Conservation (phyloP, 331 rosid genomes). For the Arachis monticola region DNA sequence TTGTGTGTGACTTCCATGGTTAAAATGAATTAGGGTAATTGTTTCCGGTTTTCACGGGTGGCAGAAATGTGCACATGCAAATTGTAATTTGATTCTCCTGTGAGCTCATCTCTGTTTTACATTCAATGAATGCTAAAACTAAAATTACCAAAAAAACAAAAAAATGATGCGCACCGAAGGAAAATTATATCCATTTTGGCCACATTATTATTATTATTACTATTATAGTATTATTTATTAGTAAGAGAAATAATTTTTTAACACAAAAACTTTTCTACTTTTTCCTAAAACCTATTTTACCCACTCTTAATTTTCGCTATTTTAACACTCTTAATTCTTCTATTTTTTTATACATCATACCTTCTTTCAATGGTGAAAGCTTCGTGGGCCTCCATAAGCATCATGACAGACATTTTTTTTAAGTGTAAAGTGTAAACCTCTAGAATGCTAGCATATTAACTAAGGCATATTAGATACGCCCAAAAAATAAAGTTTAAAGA, state of each 20-base stretch:
- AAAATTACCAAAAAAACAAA: not conserved
- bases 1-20: conserved; percentile 29
- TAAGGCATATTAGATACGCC: too few species aligned
- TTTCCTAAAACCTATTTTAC: too few species aligned
- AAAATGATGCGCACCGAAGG: not conserved
- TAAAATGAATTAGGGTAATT: conserved; percentile 28
- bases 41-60: conserved; percentile 18
- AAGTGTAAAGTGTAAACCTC: conserved; percentile 10
- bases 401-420: conserved; percentile 5
- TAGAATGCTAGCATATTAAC: conserved; percentile 8
- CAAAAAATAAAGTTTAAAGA: not conserved
- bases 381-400: not conserved
- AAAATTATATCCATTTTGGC: not conserved
- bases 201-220: too few species aligned
- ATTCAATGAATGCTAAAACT: conserved; percentile 30
- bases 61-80: conserved; percentile 42
- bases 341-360: not conserved
- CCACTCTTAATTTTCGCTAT: not conserved
- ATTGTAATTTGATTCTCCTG: conserved; percentile 30
- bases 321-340: not conserved
- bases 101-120: conserved; percentile 30
- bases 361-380: conserved; percentile 16
- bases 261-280: too few species aligned
- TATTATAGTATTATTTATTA: too few species aligned
- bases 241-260: not conserved